Evolutionary conservation across 352 stramenopile species (phyloP), one percentile per base, ranked within the genome.

Genomic region (Phytophthora multivora): DNA sequence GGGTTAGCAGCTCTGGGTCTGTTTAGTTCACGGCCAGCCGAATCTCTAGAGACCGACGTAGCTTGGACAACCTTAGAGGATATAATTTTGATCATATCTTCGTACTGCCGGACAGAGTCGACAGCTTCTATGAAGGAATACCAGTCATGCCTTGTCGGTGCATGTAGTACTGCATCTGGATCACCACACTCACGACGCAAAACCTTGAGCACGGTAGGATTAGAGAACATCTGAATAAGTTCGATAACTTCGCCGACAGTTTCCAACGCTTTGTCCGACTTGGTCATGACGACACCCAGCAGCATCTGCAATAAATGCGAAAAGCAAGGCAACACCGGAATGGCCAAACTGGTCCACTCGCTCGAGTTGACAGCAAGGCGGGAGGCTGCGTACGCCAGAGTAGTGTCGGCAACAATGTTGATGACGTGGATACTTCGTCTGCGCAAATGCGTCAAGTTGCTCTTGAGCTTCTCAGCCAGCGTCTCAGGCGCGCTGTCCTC

Each of bases 1-100:
- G 46, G 39, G 25, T 65, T 72, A 21, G 18, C 23, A 48, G n/a
- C 21, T 33, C 45, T 51, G 39, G 39, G 26, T 47, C 12, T 39
- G 7, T 38, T 52, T 16, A 48, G 46, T 16, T 11, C n/a, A 15
- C 36, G 41, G 0, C 26, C 39, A 52, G 45, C 33, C 0, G 36
- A 51, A 36, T 59, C 36, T 51, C 13, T 41, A 5, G 45, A 51
- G 5, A 66, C 42, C 2, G 61, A 70, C 0, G 73, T 67, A 45
- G 71, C 75, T 23, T 69, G 58, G 21, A 79, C 48, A 35, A 85
- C 75, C 58, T 88, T 88, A 0, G 73, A 78, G 4, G 81, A 75
- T 31, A 93, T 88, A 39, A 90, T 89, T 63, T 93, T 93, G 63
- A 93, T 89, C 81, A 90, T 87, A 36, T 93, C 83, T 66, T 91